Base-by-base conservation (phyloP, 176 grass and related monocot species). In the Triticum turgidum region DNA sequence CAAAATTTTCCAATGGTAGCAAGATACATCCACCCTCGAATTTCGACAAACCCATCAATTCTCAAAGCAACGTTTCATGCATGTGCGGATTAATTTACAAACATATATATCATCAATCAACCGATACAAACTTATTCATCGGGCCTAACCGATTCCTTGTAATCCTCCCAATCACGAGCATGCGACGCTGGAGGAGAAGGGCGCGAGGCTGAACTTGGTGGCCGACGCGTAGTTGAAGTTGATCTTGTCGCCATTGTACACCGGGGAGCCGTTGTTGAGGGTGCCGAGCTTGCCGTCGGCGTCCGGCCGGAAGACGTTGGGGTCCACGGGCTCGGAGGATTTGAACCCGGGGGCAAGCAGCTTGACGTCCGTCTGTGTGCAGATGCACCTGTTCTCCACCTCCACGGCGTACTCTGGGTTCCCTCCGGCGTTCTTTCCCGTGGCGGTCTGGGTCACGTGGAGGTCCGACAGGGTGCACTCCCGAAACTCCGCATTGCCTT, bases 321-420 rank as follows among this genome's bases (percentile, higher is more conserved):
- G 61, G 61, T 45, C n/a, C 37, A 65, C 77, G 12, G 1, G 6
- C 11, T 41, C 2, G 21, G 56, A 22, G 3, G 56, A 39, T 21
- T 79, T 24, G 58, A 79, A 64, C 6, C 58, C 58, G 2, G 58
- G 47, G 34, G 54, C 61, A 11, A 35, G 9, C 34, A 79, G 12
- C 58, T 64, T 80, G n/a, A 80, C 37, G 37, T 65, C 9, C 0
- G 37, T 30, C 38, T 80, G 78, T 3, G 78, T 42, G 78, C 78
- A 80, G 37, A 80, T 80, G 78, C 78, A 80, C 11, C 8, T 7
- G 78, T 66, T 66, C 38, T 45, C 2, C 61, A 80, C 78, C 35
- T 14, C 29, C 37, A 66, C 78, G 7, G 3, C 2, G 61, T 65
- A 66, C 38, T 21, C 61, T 5, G 56, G 76, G 27, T 79, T 12